A percentile compares a stretch with the other conserved stretches of the same genome.
phyloP scores from a whole-genome alignment of 768 basidiomycete genomes.

The Xerocomus brunneocitrinus region DNA sequence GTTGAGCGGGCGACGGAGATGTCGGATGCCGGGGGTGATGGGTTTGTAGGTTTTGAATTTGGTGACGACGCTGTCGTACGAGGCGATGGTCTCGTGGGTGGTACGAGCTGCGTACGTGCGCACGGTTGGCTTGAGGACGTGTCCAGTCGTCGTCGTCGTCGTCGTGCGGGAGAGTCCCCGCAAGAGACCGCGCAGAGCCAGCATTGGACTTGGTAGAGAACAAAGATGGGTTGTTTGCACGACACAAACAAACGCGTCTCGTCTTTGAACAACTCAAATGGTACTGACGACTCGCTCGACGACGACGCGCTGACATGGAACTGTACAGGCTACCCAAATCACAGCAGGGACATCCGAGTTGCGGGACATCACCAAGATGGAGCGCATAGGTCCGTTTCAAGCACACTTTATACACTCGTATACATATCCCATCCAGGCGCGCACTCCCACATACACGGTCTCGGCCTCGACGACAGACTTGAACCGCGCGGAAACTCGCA shows the following conservation, averaged over 20 bases:
- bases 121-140: slow-evolving; percentile 3
- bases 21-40: slow-evolving; percentile 79
- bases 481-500: slow-evolving; percentile 87
- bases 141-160: too few relatives aligned
- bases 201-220: not conserved
- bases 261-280: slow-evolving; percentile 20
- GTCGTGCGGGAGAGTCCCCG: slow-evolving; percentile 5
- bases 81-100: slow-evolving; percentile 29
- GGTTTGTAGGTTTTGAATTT: slow-evolving; percentile 90
- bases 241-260: slow-evolving; percentile 32
- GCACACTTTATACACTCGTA: slow-evolving; percentile 4
- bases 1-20: slow-evolving; percentile 78
- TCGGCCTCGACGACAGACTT: slow-evolving; percentile 88
- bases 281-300: slow-evolving; percentile 12
- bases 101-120: slow-evolving; percentile 35
- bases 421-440: slow-evolving; percentile 47
- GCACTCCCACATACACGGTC: slow-evolving; percentile 92
- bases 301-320: slow-evolving; percentile 5
- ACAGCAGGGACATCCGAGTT: slow-evolving; percentile 73
- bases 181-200: slow-evolving; percentile 18
- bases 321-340: slow-evolving; percentile 60
- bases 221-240: slow-evolving; percentile 28
- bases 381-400: slow-evolving; percentile 67
- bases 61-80: slow-evolving; percentile 39
- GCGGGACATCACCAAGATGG: slow-evolving; percentile 87